Conservation (phyloP, 768 basidiomycete species). For the Amanita pseudoporphyria region DNA sequence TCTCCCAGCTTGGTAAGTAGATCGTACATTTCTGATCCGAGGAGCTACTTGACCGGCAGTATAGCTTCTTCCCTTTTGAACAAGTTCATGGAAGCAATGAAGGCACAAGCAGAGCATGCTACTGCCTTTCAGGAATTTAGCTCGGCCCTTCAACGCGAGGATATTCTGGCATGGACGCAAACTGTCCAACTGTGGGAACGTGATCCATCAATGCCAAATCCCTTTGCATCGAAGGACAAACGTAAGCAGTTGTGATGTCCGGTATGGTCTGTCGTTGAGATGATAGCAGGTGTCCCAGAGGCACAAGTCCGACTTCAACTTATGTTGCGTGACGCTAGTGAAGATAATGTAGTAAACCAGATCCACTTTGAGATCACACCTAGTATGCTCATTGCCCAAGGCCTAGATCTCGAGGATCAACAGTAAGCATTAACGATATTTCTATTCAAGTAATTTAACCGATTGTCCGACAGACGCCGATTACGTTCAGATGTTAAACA, state of each 20-base stretch:
- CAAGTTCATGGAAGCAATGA: slow-evolving; percentile 10
- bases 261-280: no score
- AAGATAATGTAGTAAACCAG: background rate
- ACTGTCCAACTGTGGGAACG: slow-evolving; percentile 15
- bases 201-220: slow-evolving; percentile 14
- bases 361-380: slow-evolving; percentile 14
- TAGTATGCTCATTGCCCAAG: slow-evolving; percentile 18
- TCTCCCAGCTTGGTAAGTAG: background rate
- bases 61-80: slow-evolving; percentile 5
- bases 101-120: slow-evolving; percentile 3
- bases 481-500: slow-evolving; percentile 9
- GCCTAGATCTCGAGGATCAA: slow-evolving; percentile 23
- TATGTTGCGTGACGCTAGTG: slow-evolving; percentile 14
- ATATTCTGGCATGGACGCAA: slow-evolving; percentile 13
- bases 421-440: slow-evolving; percentile 23
- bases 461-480: slow-evolving; percentile 13
- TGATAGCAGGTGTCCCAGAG: slow-evolving; percentile 10
- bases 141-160: background rate
- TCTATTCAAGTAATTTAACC: background rate
- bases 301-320: slow-evolving; percentile 14
- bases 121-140: slow-evolving; percentile 10
- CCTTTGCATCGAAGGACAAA: slow-evolving; percentile 9
- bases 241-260: no score
- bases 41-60: background rate
- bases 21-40: background rate